These are phyloP conservation scores for Curvularia lunata DNA, from an alignment of 2,329 filamentous ascomycete species.

Conservation along the genomic window DNA sequence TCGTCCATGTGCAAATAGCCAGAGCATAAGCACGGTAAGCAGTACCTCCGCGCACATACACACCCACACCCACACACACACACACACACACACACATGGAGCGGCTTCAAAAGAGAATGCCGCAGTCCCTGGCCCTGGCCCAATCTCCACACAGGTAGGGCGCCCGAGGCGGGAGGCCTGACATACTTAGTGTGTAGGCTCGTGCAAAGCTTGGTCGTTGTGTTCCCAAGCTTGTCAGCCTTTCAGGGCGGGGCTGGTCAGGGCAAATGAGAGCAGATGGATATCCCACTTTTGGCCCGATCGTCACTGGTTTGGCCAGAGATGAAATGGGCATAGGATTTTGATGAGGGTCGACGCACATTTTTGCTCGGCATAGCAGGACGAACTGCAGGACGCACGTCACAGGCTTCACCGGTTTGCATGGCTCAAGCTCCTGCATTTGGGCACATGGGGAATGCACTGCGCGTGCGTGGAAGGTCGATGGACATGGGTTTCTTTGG, in stretches of 20 bases:
- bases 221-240: slow-evolving; percentile 41
- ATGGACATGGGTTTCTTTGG: slow-evolving; percentile 11
- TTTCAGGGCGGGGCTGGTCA: slow-evolving; percentile 13
- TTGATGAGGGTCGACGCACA: slow-evolving; percentile 20
- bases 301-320: slow-evolving; percentile 7
- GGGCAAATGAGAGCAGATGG: slow-evolving; percentile 21
- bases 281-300: slow-evolving; percentile 14
- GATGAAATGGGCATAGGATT: slow-evolving; percentile 8
- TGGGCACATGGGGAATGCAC: slow-evolving; percentile 6
- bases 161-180: slow-evolving; percentile 36
- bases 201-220: slow-evolving; percentile 39
- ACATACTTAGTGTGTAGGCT: slow-evolving; percentile 24
- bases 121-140: slow-evolving; percentile 24
- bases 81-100: too few species aligned
- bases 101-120: slow-evolving; percentile 31
- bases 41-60: slow-evolving; percentile 38
- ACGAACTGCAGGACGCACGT: slow-evolving; percentile 22
- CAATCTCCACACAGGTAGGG: slow-evolving; percentile 45
- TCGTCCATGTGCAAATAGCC: slow-evolving; percentile 32
- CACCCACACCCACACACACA: not conserved
- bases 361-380: slow-evolving; percentile 15
- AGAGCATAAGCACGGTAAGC: slow-evolving; percentile 44
- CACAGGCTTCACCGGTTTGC: slow-evolving; percentile 24
- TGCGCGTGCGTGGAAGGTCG: slow-evolving; percentile 4
- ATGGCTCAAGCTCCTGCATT: slow-evolving; percentile 23